A percentile compares a stretch with the other conserved stretches of the same genome.
These are phyloP conservation scores for Microstegium vimineum DNA, from an alignment of 176 grass and related monocot genomes.

Conservation along the genomic window DNA sequence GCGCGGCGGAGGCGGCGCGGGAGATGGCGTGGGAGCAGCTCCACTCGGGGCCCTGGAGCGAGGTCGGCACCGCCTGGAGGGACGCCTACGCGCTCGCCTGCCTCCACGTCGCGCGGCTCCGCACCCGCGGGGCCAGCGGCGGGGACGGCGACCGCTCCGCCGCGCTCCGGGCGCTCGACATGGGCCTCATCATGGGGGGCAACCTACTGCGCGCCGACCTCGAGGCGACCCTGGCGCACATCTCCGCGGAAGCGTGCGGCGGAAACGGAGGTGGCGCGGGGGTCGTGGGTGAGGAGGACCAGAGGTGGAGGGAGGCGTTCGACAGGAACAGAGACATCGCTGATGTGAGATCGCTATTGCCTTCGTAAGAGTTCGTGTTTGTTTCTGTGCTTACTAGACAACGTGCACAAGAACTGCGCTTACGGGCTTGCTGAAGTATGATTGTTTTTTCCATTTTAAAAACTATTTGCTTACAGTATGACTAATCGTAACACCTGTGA, in stretches of 20 bases:
- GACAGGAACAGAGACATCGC: constrained; percentile 50
- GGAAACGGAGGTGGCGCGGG: neutral
- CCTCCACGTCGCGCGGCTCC: constrained; percentile 75
- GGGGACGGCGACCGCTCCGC: constrained; percentile 26
- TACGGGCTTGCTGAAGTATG: neutral
- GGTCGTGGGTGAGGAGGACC: constrained; percentile 1
- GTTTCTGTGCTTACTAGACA: neutral
- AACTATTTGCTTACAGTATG: neutral
- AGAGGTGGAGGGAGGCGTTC: constrained; percentile 58
- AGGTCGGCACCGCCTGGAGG: constrained; percentile 63
- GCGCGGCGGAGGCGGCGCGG: constrained; percentile 77
- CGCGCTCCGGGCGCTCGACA: constrained; percentile 76
- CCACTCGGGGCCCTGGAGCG: constrained; percentile 79
- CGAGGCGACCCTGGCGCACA: constrained; percentile 40
- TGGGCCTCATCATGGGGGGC: constrained; percentile 96
- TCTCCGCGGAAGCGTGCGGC: constrained; percentile 14
- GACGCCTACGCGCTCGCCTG: constrained; percentile 93
- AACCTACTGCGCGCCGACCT: constrained; percentile 66
- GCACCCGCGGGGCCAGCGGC: constrained; percentile 24
- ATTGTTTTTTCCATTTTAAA: neutral
- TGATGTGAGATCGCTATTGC: constrained; percentile 49
- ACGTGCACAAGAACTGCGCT: neutral
- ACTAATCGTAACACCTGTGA: neutral
- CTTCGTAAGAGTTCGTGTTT: constrained; percentile 22
- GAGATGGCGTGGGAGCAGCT: constrained; percentile 99